phyloP scores from a whole-genome alignment of 1,284 basidiomycete species.

The Pisolithus thermaeus region DNA sequence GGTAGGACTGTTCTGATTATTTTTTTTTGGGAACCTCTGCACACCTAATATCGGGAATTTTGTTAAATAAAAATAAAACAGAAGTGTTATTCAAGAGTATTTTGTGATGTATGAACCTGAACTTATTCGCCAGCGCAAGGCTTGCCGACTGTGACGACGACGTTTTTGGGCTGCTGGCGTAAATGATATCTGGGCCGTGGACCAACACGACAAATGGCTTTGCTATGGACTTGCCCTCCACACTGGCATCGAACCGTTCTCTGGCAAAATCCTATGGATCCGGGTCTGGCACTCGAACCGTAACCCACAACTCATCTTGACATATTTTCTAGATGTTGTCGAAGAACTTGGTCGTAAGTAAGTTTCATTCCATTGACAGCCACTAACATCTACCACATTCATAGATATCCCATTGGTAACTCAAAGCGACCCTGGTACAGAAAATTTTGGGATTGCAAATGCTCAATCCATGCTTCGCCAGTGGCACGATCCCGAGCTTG shows the following conservation, averaged over 20 bases:
- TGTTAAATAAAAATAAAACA: not conserved
- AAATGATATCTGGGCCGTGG: slow-evolving; percentile 32
- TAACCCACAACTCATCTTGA: slow-evolving; percentile 31
- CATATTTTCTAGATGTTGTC: slow-evolving; percentile 28
- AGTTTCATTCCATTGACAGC: not conserved
- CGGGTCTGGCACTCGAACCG: slow-evolving; percentile 38
- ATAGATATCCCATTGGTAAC: slow-evolving; percentile 11
- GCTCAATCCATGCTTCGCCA: slow-evolving; percentile 20
- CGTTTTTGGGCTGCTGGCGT: slow-evolving; percentile 23
- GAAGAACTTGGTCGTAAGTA: slow-evolving; percentile 16
- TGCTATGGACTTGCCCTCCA: slow-evolving; percentile 34
- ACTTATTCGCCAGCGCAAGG: not conserved
- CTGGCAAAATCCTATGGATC: slow-evolving; percentile 30
- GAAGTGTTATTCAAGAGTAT: not conserved
- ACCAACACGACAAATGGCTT: slow-evolving; percentile 41
- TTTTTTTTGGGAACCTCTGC: no score
- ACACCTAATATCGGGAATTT: not conserved
- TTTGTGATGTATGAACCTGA: slow-evolving; percentile 2
- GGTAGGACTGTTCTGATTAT: not conserved
- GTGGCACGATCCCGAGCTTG: slow-evolving; percentile 14
- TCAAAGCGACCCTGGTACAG: slow-evolving; percentile 23
- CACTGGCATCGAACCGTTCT: slow-evolving; percentile 29
- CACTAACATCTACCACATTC: not conserved
- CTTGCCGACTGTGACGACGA: slow-evolving; percentile 20
- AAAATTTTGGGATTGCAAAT: slow-evolving; percentile 26